Evolutionary conservation across 768 basidiomycete species (phyloP), one percentile per base, ranked within the genome.

Genomic region (Pleurotus sapidus): DNA sequence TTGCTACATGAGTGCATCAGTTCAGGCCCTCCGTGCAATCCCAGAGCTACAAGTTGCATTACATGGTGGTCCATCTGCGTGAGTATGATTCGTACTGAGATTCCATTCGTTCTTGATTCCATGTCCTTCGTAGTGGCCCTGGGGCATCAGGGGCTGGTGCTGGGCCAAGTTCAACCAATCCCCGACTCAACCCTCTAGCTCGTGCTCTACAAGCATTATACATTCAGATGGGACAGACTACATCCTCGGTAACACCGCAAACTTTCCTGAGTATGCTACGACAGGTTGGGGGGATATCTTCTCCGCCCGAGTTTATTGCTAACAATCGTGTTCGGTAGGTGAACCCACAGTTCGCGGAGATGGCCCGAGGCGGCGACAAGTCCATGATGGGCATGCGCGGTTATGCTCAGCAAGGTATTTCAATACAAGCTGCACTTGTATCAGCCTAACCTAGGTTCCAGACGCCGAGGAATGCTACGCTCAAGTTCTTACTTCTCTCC

Each of bases 1-100:
- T 0, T 98, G 96, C 66, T 99, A 99, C 74, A 93, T 98, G 89
- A 98, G 96, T 68, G 86, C 97, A 1, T 93, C 92, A 1, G 77
- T 98, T 1, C 97, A 99, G 75, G 88, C 91, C n/a, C 81, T 99
- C 60, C 89, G 93, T 20, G 86, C 91, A 3, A 88, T 99, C 49
- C 95, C 95, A 2, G 94, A 97, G 64, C 81, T 99, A 4, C 88
- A 90, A 65, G 68, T 78, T 1, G 90, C 92, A 0, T 78, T 98
- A 18, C 70, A 70, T 64, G 39, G 39, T 24, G 39, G 38, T 11
- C 37, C 51, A 42, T 54, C 51, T 42, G 71, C 73, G 84, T 89
- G 67, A 61, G 83, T 70, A 23, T n/a, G 30, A 34, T 34, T 34
- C 8, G 30, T 9, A 34, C 30, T 34, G 30, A 34, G 11, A 11